Base-by-base conservation (phyloP, 2,329 filamentous ascomycete species). In the Chaetoscypha palmicola region DNA sequence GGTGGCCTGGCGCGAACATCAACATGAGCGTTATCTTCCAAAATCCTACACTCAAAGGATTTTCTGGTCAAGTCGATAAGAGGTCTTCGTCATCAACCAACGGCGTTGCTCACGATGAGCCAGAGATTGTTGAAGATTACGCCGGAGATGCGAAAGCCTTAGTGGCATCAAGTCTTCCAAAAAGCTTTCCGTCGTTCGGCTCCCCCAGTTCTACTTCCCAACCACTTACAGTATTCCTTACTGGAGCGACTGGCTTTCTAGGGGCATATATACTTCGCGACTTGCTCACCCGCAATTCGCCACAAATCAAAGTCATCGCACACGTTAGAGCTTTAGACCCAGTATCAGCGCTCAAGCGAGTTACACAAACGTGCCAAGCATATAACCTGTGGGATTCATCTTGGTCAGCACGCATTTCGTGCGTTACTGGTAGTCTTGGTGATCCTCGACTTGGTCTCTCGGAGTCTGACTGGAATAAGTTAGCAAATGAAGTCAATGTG, bases 231-330 rank as follows among this genome's bases (percentile, higher is more conserved):
- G 72, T 92, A 9, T 85, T 96, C 63, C 67, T 96, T 4, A 96
- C 90, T 2, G 89, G 91, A 33, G 88, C 86, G 3, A 96, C 90
- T 4, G 90, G 90, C 2, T 96, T 96, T 70, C 66, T 96, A 16
- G 90, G 90, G 21, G 76, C 86, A 0, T 94, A 89, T 58, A 70
- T 96, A 9, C 68, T 94, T 23, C 76, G 76, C 43, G 86, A 94
- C 43, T 65, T 95, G 1, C 71, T 96, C 1, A 74, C 75, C 30
- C 72, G 83, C 19, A 67, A 69, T 8, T 66, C 67, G 12, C 73
- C 68, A 14, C 64, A 67, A 14, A 68, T 77, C 11, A 81, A 76
- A 52, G 72, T 94, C 8, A 79, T 94, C 45, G 80, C 82, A 1
- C 81, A 90, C 45, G 83, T 94, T 3, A 82, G 89, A 40, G 79